Evolutionary conservation across 2,329 filamentous ascomycete genomes (phyloP), one percentile per base, ranked within the genome.

Genomic region (Lasiodiplodia sp.): DNA sequence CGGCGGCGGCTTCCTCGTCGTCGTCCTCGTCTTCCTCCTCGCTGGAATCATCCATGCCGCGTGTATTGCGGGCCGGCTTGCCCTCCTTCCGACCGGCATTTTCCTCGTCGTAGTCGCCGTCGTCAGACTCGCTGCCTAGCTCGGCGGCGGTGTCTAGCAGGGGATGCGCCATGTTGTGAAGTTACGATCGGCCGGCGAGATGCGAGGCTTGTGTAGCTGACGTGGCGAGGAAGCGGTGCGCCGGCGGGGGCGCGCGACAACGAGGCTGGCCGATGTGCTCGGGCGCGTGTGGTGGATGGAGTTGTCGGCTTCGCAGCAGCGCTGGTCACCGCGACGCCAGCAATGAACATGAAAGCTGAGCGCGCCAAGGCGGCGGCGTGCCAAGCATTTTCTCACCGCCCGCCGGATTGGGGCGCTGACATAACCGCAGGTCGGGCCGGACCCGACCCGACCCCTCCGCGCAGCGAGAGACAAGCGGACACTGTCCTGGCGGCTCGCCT

Each of bases 111-210:
- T 77, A 78, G 66, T 79, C 77, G 68, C 78, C 78, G 67, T 80
- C 78, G 40, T 80, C 79, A 66, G 80, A 78, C 67, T 76, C 74
- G 72, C 90, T 90, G 77, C 94, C 94, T 70, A 97, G 84, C 80
- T 96, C 90, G 73, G 95, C 96, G 83, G 94, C 91, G 72, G 89
- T 90, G 74, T 95, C 90, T 76, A 99, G 90, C 77, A 97, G 84
- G 78, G 60, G 52, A 57, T 64, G 49, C 37, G 67, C 67, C 67
- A 65, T 68, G 58, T 38, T 52, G 67, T 18, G 51, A 52, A 34
- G 60, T 52, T 64, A 38, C 31, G 53, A 56, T 66, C 53, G 64
- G 64, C 64, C 51, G 16, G 34, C 21, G 40, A 56, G 40, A 21
- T 23, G 25, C 64, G 31, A 38, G 49, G 51, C 12, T 16, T 66